Conservation (phyloP, 768 basidiomycete species). For the Podaxis sp. region DNA sequence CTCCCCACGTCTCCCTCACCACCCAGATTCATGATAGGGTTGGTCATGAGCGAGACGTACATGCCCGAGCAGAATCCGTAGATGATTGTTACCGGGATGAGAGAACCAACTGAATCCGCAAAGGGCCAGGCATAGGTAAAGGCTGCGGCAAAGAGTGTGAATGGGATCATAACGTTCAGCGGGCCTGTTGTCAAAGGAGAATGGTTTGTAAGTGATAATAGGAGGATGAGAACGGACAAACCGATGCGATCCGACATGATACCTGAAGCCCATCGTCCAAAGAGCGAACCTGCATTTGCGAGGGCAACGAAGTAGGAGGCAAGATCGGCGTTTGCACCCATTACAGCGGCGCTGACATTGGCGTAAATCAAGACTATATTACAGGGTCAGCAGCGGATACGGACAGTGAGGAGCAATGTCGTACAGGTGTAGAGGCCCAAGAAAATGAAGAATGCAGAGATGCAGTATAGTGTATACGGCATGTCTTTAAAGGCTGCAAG, state of each 20-base stretch:
- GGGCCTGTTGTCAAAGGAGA: conserved; percentile 38
- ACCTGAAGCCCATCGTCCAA: conserved; percentile 60
- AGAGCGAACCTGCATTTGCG: conserved; percentile 61
- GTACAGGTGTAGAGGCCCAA: conserved; percentile 69
- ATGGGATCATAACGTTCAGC: conserved; percentile 68
- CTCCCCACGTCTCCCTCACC: conserved; percentile 59
- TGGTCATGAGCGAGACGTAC: conserved; percentile 53
- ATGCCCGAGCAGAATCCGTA: conserved; percentile 73
- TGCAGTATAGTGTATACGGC: conserved; percentile 56
- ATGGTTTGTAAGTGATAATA: neutral
- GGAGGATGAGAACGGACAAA: conserved; percentile 21
- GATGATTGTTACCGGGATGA: conserved; percentile 53
- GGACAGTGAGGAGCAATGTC: conserved; percentile 13
- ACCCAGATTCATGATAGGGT: conserved; percentile 63
- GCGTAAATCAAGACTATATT: conserved; percentile 66
- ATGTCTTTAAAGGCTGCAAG: conserved; percentile 47
- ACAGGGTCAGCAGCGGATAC: conserved; percentile 17
- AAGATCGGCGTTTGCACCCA: conserved; percentile 48
- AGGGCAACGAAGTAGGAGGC: conserved; percentile 67
- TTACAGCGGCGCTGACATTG: conserved; percentile 49
- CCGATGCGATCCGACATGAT: conserved; percentile 54
- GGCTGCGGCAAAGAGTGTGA: conserved; percentile 51
- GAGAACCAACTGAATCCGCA: conserved; percentile 36
- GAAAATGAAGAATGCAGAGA: conserved; percentile 54
- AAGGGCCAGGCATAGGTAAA: conserved; percentile 75